phyloP scores from a whole-genome alignment of 306 rosid species.

The Cucurbita pepo region DNA sequence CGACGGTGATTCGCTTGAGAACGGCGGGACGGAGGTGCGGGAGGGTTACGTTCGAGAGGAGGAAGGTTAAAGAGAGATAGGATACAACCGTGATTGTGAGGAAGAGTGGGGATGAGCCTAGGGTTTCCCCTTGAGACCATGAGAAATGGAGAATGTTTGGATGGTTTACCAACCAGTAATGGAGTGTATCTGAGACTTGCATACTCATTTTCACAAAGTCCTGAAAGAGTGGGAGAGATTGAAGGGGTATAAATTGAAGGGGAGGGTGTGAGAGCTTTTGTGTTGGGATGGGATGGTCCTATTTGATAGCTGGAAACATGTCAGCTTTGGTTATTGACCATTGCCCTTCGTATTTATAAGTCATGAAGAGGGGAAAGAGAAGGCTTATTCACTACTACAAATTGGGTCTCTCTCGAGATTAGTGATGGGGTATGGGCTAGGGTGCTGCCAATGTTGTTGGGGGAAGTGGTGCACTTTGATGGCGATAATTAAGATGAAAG shows the following conservation, averaged over 20 bases:
- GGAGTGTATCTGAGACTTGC: neutral
- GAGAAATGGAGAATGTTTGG: conserved; percentile 44
- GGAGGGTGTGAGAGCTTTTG: too few species aligned
- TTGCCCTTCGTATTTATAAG: neutral
- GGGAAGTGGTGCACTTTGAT: neutral
- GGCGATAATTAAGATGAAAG: neutral
- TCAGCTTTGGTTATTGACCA: neutral
- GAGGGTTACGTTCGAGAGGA: conserved; percentile 21
- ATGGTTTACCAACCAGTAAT: conserved; percentile 46
- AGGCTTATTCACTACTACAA: neutral
- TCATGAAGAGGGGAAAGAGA: neutral
- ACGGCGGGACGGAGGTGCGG: conserved; percentile 8
- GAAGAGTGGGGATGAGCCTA: conserved; percentile 30
- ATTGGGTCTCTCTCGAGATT: neutral
- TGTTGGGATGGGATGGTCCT: neutral
- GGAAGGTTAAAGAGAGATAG: conserved; percentile 40
- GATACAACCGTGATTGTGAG: conserved; percentile 18
- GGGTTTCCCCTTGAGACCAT: conserved; percentile 43
- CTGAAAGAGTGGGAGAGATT: neutral
- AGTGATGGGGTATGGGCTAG: neutral
- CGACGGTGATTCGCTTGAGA: conserved; percentile 33
- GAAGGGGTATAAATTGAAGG: neutral
- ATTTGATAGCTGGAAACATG: neutral
- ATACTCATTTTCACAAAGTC: neutral
- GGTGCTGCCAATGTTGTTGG: too few species aligned